Evolutionary conservation across 2,329 filamentous ascomycete species (phyloP), one percentile per base, ranked within the genome.

Genomic region (Neurospora sp.): DNA sequence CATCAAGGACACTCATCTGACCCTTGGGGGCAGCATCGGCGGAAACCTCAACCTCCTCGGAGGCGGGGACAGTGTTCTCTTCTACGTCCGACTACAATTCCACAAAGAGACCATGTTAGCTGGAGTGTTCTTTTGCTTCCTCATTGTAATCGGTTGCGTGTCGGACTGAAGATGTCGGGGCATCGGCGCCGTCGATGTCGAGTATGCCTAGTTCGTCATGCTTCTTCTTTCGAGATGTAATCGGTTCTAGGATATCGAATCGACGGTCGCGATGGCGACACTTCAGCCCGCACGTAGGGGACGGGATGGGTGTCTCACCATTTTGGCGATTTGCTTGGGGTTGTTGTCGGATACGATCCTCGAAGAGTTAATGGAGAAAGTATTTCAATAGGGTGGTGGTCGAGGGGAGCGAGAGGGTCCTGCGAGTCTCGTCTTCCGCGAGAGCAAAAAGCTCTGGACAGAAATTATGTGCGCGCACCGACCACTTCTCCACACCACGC

Each of bases 1-100:
- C 96, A 81, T 99, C 96, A 78, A 97, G 90, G 80, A 98, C 94
- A 82, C 92, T 94, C 94, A 99, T 98, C 88, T 93, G 93, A 80
- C 92, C 92, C 84, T 93, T 93, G 81, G 87, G 86, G 82, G 90
- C 90, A 82, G 91, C 91, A 86, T 97, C 94, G 84, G 92, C 93
- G 82, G 91, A 91, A 82, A 97, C 93, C 86, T 98, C 95, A 84
- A 98, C 94, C 88, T 97, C 96, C 82, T 91, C 89, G 81, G 84
- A 82, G 81, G 89, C 93, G 85, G 92, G 91, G 84, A 90, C 90
- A 84, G 89, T 91, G 85, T 90, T 93, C 91, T 98, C 95, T 97
- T 98, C 96, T 98, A 95, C 95, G 93, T 98, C 95, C 93, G 95
- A 98, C 96, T 97, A 77, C 74, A 77, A 68, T 73, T 70, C 66